Evolutionary conservation across 805 yeast species (phyloP).

Genomic region (Candida sphagnicola): DNA sequence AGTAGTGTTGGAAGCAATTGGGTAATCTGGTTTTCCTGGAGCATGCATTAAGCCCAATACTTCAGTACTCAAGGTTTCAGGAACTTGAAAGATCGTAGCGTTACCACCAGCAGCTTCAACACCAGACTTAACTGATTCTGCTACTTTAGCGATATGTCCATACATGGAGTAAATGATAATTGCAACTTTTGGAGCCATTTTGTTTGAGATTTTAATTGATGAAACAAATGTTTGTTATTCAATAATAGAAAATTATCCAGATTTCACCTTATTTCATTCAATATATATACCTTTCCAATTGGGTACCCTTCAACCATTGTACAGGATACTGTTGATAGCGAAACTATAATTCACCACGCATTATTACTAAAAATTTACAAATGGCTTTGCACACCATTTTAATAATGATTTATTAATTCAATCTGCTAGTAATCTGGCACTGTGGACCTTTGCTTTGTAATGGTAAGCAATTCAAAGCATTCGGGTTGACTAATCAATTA

Average conservation of each 20-base stretch:
- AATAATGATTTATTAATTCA: no score
- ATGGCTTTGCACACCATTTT: neutral
- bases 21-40: constrained; percentile 46
- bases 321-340: no score
- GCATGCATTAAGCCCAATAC: constrained; percentile 57
- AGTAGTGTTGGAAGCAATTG: constrained; percentile 58
- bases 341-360: no score
- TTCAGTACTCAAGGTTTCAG: constrained; percentile 68
- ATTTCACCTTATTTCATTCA: no score
- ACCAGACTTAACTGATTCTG: constrained; percentile 66
- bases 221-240: no score
- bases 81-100: constrained; percentile 71
- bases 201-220: constrained; percentile 6
- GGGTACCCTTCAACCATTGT: no score
- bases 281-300: no score
- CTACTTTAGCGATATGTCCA: constrained; percentile 70
- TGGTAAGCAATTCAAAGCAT: no score
- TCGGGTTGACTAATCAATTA: no score
- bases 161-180: constrained; percentile 63
- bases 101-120: constrained; percentile 60
- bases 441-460: no score
- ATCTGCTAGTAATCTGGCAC: neutral
- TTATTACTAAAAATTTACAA: neutral
- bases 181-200: constrained; percentile 37
- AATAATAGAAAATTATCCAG: no score